A percentile compares a stretch with the other conserved stretches of the same genome.
Conservation (phyloP, 1,139 yeast species). For the Suhomyces choctaworum region DNA sequence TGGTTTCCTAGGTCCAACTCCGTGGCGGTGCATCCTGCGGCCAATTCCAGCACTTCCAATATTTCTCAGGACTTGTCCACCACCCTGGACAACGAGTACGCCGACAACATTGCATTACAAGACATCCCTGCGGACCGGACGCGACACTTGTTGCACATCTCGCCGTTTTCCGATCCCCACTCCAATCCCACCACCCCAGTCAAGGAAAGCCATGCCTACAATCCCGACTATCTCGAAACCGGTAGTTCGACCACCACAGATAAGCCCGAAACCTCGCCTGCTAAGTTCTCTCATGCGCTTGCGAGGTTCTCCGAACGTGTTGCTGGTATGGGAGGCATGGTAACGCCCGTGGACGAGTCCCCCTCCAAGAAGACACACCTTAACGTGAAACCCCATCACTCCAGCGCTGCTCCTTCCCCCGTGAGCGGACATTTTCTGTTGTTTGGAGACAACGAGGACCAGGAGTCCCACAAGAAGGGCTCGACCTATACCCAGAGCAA, state of each 20-base stretch:
- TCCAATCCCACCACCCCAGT: constrained; percentile 3
- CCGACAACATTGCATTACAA: constrained; percentile 26
- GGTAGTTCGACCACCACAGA: constrained; percentile 2
- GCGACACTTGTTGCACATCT: constrained; percentile 1
- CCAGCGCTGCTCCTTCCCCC: constrained; percentile 12
- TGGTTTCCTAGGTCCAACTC: constrained; percentile 32
- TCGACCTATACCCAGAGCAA: constrained; percentile 6
- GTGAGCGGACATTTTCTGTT: constrained; percentile 14
- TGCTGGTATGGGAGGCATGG: constrained; percentile 34
- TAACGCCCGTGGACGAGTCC: constrained; percentile 10
- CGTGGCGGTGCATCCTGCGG: too few relatives aligned
- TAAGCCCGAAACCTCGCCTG: constrained; percentile 15
- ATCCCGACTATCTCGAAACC: constrained; percentile 6
- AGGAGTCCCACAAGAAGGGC: background rate
- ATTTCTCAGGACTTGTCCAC: constrained; percentile 2
- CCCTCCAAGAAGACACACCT: constrained; percentile 13
- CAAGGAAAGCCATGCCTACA: background rate
- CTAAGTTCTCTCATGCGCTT: constrained; percentile 30
- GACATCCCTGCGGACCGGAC: constrained; percentile 2
- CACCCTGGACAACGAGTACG: constrained; percentile 13
- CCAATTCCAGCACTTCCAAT: background rate
- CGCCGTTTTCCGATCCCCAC: constrained; percentile 10
- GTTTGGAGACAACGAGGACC: constrained; percentile 9
- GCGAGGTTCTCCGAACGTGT: constrained; percentile 44
- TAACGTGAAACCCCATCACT: constrained; percentile 2